Evolutionary conservation across 768 basidiomycete genomes (phyloP), one percentile per base, ranked within the genome.

Genomic region (Floccularia luteovirens): DNA sequence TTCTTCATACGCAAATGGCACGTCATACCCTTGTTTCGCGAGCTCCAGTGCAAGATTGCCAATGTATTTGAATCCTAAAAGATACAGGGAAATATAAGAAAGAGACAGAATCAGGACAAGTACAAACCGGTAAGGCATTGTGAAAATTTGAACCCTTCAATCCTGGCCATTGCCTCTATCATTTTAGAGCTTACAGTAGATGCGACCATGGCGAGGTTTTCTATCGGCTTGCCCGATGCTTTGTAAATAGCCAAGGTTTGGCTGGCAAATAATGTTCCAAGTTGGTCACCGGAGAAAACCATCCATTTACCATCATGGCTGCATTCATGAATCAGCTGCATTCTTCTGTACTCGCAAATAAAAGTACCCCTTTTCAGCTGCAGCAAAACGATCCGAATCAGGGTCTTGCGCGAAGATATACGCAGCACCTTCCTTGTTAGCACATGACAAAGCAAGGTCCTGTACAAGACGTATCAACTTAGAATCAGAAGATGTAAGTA

Each of bases 111-210:
- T 47, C 11, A 36, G 10, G 13, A 6, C n/a, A 22, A 28, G 24
- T 3, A 39, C 54, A 21, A 33, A 82, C 87, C 90, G 24, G 90
- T 93, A 31, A 93, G 59, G 51, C 87, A 92, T 55, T 93, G 89
- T 5, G 73, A 72, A 53, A 90, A 92, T 50, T 71, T 77, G 65
- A 92, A 91, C 1, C 87, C 88, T 52, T 92, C 90, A 3, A 54
- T 54, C 23, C 61, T 52, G 0, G 90, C 89, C 66, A 93, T 86
- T 2, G 74, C 64, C 51, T 82, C 79, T 5, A 92, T 61, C 89
- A 93, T 89, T 60, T 88, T 91, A 11, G 87, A 90, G 53, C 88
- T 91, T 12, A 93, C 90, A 3, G 88, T 87, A 1, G 90, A 90
- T 3, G 86, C 88, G 4, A 91, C 80, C 77, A 93, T 86, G 2